Conservation (phyloP, 2,329 filamentous ascomycete species). For the Cladobotryum mycophilum region DNA sequence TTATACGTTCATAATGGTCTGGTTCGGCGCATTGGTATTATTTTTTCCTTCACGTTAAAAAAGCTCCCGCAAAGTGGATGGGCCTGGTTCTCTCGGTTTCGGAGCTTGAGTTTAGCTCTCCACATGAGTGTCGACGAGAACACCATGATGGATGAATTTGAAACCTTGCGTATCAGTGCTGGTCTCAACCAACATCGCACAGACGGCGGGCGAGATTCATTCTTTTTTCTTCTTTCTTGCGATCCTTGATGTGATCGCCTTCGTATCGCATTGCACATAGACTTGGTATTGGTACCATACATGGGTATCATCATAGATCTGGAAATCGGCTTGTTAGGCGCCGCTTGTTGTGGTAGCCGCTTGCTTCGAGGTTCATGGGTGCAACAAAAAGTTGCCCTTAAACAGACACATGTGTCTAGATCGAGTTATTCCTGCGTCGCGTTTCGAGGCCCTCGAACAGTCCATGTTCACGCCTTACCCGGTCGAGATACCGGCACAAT, state of each 20-base stretch:
- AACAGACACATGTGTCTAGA: background rate
- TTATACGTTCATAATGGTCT: slow-evolving; percentile 31
- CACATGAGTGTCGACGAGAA: no score
- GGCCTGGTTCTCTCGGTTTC: background rate
- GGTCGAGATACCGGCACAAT: slow-evolving; percentile 4
- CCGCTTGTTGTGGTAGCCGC: slow-evolving; percentile 1
- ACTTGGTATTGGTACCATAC: slow-evolving; percentile 12
- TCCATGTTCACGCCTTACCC: background rate
- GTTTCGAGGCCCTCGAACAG: background rate
- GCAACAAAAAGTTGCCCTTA: background rate
- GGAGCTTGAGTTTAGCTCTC: no score
- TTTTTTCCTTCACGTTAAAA: slow-evolving; percentile 5
- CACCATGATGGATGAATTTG: no score
- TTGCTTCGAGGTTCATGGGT: background rate
- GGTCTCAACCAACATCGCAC: background rate
- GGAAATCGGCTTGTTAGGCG: slow-evolving; percentile 10
- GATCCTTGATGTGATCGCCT: slow-evolving; percentile 7
- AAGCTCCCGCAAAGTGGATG: slow-evolving; percentile 1
- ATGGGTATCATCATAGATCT: slow-evolving; percentile 13
- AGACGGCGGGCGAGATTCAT: slow-evolving; percentile 1
- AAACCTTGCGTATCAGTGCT: background rate
- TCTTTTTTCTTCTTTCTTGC: slow-evolving; percentile 4
- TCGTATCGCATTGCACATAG: slow-evolving; percentile 12
- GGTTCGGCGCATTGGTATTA: slow-evolving; percentile 22
- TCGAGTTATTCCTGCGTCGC: background rate